phyloP scores from a whole-genome alignment of 352 stramenopile genomes.

The Pythium rishiriense region DNA sequence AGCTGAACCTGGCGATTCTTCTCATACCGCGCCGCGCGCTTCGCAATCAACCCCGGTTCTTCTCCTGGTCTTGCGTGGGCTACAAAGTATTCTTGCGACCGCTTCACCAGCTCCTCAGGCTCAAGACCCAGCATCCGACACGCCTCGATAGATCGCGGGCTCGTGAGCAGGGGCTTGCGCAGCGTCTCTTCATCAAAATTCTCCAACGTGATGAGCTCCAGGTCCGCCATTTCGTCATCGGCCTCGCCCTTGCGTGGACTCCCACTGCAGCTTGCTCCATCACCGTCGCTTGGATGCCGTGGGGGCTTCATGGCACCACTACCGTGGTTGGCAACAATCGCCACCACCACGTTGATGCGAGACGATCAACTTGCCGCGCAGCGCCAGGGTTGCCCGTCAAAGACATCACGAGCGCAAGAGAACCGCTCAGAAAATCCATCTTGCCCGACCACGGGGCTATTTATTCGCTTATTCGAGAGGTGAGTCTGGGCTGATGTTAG shows the following conservation, averaged over 20 bases:
- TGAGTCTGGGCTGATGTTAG: neutral
- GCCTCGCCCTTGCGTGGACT: neutral
- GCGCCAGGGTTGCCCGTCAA: neutral
- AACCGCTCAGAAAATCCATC: slow-evolving; percentile 1
- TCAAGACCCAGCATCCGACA: slow-evolving; percentile 77
- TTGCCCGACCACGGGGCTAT: neutral
- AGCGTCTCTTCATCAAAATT: slow-evolving; percentile 63
- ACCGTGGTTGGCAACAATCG: neutral
- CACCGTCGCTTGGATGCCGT: neutral
- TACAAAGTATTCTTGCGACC: slow-evolving; percentile 63
- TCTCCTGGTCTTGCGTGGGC: slow-evolving; percentile 26
- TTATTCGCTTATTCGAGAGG: slow-evolving; percentile 4
- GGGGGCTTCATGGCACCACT: slow-evolving; percentile 16
- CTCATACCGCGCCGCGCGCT: slow-evolving; percentile 63
- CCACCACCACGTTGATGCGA: neutral
- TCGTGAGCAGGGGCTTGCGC: slow-evolving; percentile 49
- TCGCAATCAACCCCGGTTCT: slow-evolving; percentile 41
- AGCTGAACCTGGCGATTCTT: slow-evolving; percentile 55
- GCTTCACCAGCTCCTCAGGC: slow-evolving; percentile 58
- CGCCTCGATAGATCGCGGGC: slow-evolving; percentile 67
- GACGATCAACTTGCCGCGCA: neutral
- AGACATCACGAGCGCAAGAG: neutral
- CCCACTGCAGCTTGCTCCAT: neutral
- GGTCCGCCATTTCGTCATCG: slow-evolving; percentile 28
- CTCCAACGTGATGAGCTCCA: slow-evolving; percentile 43